These are phyloP conservation scores for Mortierella sp. DNA, from an alignment of 371 early-diverging fungal genomes.

Conservation along the genomic window DNA sequence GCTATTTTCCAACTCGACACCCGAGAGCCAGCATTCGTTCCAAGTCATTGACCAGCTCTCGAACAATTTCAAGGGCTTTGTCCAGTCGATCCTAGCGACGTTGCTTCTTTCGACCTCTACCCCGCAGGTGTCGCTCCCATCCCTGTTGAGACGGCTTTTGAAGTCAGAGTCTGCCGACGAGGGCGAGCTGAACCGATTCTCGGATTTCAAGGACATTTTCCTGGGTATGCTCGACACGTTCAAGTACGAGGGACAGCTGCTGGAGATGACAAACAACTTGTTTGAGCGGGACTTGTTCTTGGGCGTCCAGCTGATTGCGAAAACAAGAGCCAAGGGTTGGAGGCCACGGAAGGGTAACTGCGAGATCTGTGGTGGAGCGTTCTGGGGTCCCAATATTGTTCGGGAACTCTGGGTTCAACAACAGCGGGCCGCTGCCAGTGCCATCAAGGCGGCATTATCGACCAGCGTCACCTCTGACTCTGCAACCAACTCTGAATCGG, in stretches of 20 bases:
- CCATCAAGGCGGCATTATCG: conserved; percentile 51
- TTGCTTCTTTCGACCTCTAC: conserved; percentile 73
- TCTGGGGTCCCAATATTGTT: conserved; percentile 60
- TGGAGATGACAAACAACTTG: conserved; percentile 79
- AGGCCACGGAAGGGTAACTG: conserved; percentile 70
- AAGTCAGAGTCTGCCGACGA: conserved; percentile 62
- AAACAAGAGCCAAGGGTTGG: conserved; percentile 73
- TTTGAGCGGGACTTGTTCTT: conserved; percentile 76
- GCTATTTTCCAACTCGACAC: conserved; percentile 46
- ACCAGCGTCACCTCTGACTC: conserved; percentile 37
- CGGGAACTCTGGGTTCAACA: conserved; percentile 58
- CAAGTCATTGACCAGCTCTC: conserved; percentile 61
- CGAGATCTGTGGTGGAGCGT: conserved; percentile 70
- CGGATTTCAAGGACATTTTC: conserved; percentile 81
- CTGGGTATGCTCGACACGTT: conserved; percentile 83
- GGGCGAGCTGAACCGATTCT: conserved; percentile 69
- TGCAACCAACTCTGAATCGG: conserved; percentile 9
- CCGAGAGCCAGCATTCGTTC: conserved; percentile 37
- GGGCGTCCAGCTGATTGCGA: conserved; percentile 71
- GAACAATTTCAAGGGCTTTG: conserved; percentile 71
- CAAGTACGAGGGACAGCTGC: conserved; percentile 80
- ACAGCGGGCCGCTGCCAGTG: conserved; percentile 55
- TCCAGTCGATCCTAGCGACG: conserved; percentile 74
- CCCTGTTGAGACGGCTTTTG: conserved; percentile 74
- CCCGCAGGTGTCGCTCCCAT: conserved; percentile 77